Evolutionary conservation across 2,329 filamentous ascomycete genomes (phyloP).

Genomic region (Metarhizium anisopliae): DNA sequence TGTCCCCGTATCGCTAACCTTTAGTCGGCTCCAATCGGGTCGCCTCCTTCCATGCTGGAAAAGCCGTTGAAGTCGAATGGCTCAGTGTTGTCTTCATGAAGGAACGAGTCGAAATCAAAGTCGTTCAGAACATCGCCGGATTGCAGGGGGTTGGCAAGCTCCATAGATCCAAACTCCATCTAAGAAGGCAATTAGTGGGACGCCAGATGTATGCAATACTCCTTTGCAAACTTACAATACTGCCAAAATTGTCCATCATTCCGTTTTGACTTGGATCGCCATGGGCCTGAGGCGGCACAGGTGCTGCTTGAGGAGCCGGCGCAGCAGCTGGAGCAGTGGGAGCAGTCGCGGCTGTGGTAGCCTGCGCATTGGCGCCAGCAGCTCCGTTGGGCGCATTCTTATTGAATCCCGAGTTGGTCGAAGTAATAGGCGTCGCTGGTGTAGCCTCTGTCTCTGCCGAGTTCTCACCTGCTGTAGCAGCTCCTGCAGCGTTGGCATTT

Average conservation of each 20-base stretch:
- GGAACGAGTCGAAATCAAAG: conserved; percentile 60
- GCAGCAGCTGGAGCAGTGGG: conserved; percentile 15
- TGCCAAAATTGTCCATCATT: conserved; percentile 36
- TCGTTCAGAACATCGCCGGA: conserved; percentile 52
- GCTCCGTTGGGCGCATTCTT: conserved; percentile 21
- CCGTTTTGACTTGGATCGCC: conserved; percentile 39
- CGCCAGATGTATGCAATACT: neutral
- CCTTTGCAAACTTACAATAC: conserved; percentile 31
- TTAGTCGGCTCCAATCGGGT: conserved; percentile 48
- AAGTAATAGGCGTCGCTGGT: conserved; percentile 56
- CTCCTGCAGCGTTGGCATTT: conserved; percentile 34
- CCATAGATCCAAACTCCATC: conserved; percentile 40
- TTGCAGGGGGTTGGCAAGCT: conserved; percentile 45
- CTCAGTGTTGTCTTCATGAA: conserved; percentile 41
- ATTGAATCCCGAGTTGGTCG: conserved; percentile 42
- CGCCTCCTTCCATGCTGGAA: conserved; percentile 43
- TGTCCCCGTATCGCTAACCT: neutral
- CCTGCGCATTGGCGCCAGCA: conserved; percentile 20
- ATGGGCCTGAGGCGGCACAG: conserved; percentile 28
- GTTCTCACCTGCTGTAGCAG: conserved; percentile 49
- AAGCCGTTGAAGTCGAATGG: conserved; percentile 49
- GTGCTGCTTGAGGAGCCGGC: conserved; percentile 20
- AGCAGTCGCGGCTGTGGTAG: neutral
- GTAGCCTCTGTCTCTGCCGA: conserved; percentile 49
- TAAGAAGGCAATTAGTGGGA: conserved; percentile 12